Percentiles rank a stretch among this genome's conserved stretches.
Conservation (phyloP, 805 yeast genomes). For the Saccharomycopsis synnaedendra region DNA sequence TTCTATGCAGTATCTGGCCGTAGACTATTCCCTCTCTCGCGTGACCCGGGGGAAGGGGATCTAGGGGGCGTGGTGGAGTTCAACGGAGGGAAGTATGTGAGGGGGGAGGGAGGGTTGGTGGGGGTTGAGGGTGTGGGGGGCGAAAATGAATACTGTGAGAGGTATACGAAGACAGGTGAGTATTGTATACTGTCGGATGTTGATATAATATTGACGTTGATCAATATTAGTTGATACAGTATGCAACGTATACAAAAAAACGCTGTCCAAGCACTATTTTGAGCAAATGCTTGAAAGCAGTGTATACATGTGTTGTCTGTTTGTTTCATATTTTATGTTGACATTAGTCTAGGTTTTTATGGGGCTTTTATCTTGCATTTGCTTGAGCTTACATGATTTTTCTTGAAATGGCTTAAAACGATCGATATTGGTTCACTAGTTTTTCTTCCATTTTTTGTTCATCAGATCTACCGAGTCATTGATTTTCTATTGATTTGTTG, state of each 20-base stretch:
- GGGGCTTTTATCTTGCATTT: too few relatives aligned
- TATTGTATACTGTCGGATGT: background rate
- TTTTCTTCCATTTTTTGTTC: too few relatives aligned
- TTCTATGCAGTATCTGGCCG: slow-evolving; percentile 34
- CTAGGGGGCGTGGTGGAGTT: slow-evolving; percentile 21
- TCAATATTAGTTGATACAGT: slow-evolving; percentile 27
- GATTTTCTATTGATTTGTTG: too few relatives aligned
- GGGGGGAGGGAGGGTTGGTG: slow-evolving; percentile 23
- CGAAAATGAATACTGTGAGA: background rate
- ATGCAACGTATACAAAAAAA: slow-evolving; percentile 38
- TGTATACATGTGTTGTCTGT: slow-evolving; percentile 27
- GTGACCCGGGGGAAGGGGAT: slow-evolving; percentile 17
- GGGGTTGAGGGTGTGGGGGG: slow-evolving; percentile 7
- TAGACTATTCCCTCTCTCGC: slow-evolving; percentile 27
- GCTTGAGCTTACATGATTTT: too few relatives aligned
- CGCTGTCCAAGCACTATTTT: slow-evolving; percentile 41
- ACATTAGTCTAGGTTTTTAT: too few relatives aligned
- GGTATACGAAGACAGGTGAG: background rate
- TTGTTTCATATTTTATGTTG: too few relatives aligned
- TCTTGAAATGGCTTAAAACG: too few relatives aligned
- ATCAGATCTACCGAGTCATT: too few relatives aligned
- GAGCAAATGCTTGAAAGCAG: slow-evolving; percentile 33
- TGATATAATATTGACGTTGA: too few relatives aligned
- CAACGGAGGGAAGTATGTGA: slow-evolving; percentile 23
- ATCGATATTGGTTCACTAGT: too few relatives aligned